Conservation (phyloP, 495 filamentous ascomycete species). For the Geoglossum glabrum region DNA sequence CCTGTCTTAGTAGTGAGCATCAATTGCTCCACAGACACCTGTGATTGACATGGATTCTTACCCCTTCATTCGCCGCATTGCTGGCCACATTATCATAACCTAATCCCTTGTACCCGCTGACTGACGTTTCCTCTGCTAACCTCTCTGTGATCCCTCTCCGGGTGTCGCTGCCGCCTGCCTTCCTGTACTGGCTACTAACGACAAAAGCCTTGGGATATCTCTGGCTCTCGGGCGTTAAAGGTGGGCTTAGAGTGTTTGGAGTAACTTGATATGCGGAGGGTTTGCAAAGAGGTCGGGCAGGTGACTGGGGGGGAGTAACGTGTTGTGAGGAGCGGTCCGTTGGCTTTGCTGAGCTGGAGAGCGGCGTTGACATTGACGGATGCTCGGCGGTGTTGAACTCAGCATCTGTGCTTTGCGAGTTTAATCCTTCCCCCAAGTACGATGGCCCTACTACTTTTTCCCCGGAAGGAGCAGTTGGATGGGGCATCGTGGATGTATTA, state of each 20-base stretch:
- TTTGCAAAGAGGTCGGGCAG: background rate
- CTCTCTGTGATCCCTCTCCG: background rate
- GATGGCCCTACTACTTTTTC: background rate
- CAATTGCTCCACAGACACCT: background rate
- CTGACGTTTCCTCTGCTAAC: background rate
- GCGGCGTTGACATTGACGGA: background rate
- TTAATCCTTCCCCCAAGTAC: background rate
- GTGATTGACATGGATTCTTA: background rate
- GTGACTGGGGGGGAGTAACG: background rate
- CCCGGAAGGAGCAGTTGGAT: background rate
- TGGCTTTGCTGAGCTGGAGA: background rate
- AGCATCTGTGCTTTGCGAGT: background rate
- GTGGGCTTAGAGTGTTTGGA: background rate
- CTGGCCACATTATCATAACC: background rate
- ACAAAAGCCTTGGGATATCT: background rate
- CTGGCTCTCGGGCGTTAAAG: background rate
- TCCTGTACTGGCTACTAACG: background rate
- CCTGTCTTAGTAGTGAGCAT: background rate
- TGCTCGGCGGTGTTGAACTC: background rate
- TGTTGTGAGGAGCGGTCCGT: background rate
- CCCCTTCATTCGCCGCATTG: background rate
- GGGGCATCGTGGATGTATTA: background rate
- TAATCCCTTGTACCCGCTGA: background rate
- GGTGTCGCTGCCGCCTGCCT: background rate
- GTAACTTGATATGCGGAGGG: background rate